phyloP scores from a whole-genome alignment of 371 early-diverging fungal genomes.

The Mucor mucedo region DNA sequence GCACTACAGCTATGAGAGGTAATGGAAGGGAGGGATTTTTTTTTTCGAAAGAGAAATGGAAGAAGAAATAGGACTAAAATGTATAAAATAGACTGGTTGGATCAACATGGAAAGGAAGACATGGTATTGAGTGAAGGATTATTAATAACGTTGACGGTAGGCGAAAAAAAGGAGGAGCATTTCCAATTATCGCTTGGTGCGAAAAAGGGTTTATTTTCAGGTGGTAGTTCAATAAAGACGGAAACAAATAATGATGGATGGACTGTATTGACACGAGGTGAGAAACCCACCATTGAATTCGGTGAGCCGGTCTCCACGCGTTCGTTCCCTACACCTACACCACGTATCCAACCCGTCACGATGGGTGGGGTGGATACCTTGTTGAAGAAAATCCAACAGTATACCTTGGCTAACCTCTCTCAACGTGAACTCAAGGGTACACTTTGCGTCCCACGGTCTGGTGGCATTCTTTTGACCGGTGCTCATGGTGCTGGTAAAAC shows the following conservation, averaged over 20 bases:
- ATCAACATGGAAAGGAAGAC: conserved; percentile 9
- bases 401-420: conserved; percentile 58
- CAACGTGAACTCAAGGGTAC: conserved; percentile 52
- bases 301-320: conserved; percentile 44
- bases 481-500: conserved; percentile 90
- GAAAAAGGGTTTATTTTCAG: conserved; percentile 40
- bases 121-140: conserved; percentile 37
- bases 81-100: conserved; percentile 19
- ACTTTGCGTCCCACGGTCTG: conserved; percentile 61
- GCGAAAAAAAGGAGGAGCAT: conserved; percentile 10
- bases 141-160: conserved; percentile 1
- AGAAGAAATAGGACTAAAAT: not conserved
- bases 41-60: too few relatives aligned
- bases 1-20: conserved; percentile 29
- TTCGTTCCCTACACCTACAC: not conserved
- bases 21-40: not conserved
- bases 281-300: conserved; percentile 48
- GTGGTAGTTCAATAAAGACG: not conserved
- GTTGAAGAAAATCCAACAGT: conserved; percentile 52
- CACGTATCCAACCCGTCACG: conserved; percentile 1
- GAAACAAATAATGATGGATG: conserved; percentile 24
- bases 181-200: conserved; percentile 41
- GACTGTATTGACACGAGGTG: conserved; percentile 28
- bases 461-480: conserved; percentile 83
- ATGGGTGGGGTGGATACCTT: conserved; percentile 60